Base-by-base conservation (phyloP, 805 yeast species). In the Saturnispora serradocipensis region DNA sequence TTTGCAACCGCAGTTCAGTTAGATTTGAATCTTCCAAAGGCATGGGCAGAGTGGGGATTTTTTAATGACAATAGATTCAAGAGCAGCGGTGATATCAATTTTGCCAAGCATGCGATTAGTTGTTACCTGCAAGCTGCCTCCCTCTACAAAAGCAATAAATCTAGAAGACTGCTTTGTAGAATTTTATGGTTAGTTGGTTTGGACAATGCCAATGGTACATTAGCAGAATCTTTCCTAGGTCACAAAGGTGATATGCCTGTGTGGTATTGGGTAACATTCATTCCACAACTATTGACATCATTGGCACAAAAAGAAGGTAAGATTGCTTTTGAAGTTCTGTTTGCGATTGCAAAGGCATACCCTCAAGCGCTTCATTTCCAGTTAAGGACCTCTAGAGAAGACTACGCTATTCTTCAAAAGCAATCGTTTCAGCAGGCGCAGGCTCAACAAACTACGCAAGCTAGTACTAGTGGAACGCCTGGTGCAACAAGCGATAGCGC, bases 11-110 rank as follows among this genome's bases (percentile, higher is more conserved):
- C 99, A 1, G 97, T 93, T 18, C 98, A 93, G 67, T 82, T 93
- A 52, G 99, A 95, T 62, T 76, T 91, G 59, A 88, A 90, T 61
- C 69, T 93, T 45, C 96, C 98, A 1, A 91, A 93, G 66, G 98
- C 99, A 0, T 93, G 99, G 99, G 98, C 97, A 3, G 97, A 95
- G 65, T 93, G 99, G 99, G 99, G 99, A 54, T 81, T 83, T 64
- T 93, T 88, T 71, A 90, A 90, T 64, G 99, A 93, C 59, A 79
- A 83, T 28, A 74, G 96, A 42, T 82, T 88, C 66, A 86, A 87
- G 58, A 95, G 88, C 58, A 84, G 83, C 54, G 79, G 73, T 47
- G 95, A 88, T 60, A 81, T 86, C 69, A 78, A 81, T 22, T 83
- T 81, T 67, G 99, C 98, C 18, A 85, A 88, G 56, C 89, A 90